Base-by-base conservation (phyloP, 331 rosid genomes). In the Malus hybrid region DNA sequence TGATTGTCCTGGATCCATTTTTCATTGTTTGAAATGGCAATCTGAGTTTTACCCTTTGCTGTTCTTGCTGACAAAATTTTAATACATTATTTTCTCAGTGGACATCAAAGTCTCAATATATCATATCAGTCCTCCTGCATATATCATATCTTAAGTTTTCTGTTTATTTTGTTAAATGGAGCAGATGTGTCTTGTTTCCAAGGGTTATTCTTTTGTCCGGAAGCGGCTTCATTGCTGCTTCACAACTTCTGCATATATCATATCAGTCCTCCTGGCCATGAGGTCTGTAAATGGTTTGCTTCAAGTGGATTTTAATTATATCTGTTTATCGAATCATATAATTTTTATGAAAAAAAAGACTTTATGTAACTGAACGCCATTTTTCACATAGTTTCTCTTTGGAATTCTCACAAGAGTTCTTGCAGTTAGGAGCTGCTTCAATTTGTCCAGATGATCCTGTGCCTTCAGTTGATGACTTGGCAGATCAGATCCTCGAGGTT, bases 211-310 rank as follows among this genome's bases (percentile, higher is more conserved):
- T 93, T 93, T 77, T 91, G 91, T 81, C 96, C 97, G 0, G 98
- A 93, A 85, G 98, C 92, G 0, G 91, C 96, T 84, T 93, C 98
- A 55, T 85, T 93, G 87, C 85, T 93, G 72, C 98, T 91, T 74
- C 97, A 93, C 86, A 93, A 93, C 92, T 93, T 93, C 75, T 93
- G 98, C 85, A 89, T 93, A 75, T 93, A 93, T 74, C 98, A 93
- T 76, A 89, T 93, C 73, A 91, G 93, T 79, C 97, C 98, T 46
- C 98, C 98, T 16, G 98, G 98, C 64, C 97, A 93, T 61, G 97
- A 93, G 98, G 97, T 93, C 80, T 84, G 93, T 86, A 78, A 65
- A 57, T 72, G 81, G 76, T 74, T 83, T 69, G 6, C 70, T 69
- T 79, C 39, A 74, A 73, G 80, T 83, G 71, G 62, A 33, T 20